Conservation (phyloP, 2,329 filamentous ascomycete species). For the Verticillium isaacii region DNA sequence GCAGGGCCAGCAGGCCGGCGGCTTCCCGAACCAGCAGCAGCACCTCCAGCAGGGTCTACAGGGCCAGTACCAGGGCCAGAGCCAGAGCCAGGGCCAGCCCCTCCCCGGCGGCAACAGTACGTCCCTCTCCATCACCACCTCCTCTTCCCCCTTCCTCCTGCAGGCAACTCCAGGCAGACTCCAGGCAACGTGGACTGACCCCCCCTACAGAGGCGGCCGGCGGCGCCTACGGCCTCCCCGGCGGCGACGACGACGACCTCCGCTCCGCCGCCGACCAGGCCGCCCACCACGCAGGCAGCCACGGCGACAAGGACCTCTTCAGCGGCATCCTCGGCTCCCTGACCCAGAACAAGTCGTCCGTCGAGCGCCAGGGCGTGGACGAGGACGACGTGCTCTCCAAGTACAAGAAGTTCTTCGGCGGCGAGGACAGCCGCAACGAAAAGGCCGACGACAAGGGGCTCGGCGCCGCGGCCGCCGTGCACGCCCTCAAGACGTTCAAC, state of each 20-base stretch:
- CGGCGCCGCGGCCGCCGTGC: slow-evolving; percentile 73
- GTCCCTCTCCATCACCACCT: slow-evolving; percentile 7
- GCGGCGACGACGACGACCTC: slow-evolving; percentile 42
- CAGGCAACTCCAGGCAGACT: neutral
- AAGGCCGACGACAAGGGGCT: slow-evolving; percentile 46
- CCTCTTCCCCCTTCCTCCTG: neutral
- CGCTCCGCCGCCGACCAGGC: slow-evolving; percentile 43
- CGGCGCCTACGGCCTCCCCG: slow-evolving; percentile 23
- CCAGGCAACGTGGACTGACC: slow-evolving; percentile 2
- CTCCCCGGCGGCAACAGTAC: slow-evolving; percentile 20
- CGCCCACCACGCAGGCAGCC: slow-evolving; percentile 37
- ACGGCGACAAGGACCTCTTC: slow-evolving; percentile 44
- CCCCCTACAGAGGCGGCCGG: slow-evolving; percentile 23
- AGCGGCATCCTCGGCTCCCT: slow-evolving; percentile 41
- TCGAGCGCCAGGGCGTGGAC: slow-evolving; percentile 42
- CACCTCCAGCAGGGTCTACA: neutral
- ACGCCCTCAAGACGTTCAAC: slow-evolving; percentile 76
- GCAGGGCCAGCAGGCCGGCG: neutral
- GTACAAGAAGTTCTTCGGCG: slow-evolving; percentile 71
- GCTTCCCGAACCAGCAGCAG: neutral
- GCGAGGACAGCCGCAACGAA: slow-evolving; percentile 38
- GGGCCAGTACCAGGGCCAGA: neutral
- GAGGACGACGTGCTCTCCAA: slow-evolving; percentile 64
- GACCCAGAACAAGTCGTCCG: slow-evolving; percentile 41
- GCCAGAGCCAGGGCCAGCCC: neutral